phyloP scores from a whole-genome alignment of 148 eudicot genomes.

The Linanthus parryae region DNA sequence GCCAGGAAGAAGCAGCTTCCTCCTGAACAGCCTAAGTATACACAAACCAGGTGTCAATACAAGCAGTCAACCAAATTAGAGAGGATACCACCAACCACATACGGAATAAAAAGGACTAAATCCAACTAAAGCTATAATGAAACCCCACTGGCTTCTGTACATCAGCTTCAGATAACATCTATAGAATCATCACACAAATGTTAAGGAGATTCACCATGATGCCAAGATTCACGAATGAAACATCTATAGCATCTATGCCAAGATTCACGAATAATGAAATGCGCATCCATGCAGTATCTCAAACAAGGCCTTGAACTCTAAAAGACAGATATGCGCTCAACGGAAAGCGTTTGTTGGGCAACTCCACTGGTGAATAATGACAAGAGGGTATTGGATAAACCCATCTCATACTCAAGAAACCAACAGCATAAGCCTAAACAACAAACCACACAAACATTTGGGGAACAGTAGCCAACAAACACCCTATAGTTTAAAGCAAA shows the following conservation, averaged over 20 bases:
- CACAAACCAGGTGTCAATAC: not conserved
- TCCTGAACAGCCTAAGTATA: not conserved
- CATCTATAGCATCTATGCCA: not conserved
- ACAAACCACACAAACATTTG: too few relatives aligned
- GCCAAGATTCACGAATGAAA: not conserved
- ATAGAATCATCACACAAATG: not conserved
- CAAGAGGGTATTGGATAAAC: too few relatives aligned
- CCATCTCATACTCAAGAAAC: too few relatives aligned
- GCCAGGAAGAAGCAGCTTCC: constrained; percentile 1
- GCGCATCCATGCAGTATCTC: not conserved
- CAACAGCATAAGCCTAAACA: too few relatives aligned
- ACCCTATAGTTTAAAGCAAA: too few relatives aligned
- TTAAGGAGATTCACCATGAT: not conserved
- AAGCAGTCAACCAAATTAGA: not conserved
- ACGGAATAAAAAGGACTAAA: not conserved
- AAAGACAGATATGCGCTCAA: too few relatives aligned
- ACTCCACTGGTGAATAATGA: too few relatives aligned
- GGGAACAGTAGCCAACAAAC: too few relatives aligned
- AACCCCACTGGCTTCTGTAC: not conserved
- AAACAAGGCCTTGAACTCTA: too few relatives aligned
- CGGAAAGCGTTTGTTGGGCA: too few relatives aligned
- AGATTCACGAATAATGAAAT: not conserved
- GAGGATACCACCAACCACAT: too few relatives aligned
- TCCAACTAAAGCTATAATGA: not conserved
- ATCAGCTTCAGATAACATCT: not conserved